Conservation (phyloP, 371 early-diverging fungal genomes). For the Amoeboradix gromovi region DNA sequence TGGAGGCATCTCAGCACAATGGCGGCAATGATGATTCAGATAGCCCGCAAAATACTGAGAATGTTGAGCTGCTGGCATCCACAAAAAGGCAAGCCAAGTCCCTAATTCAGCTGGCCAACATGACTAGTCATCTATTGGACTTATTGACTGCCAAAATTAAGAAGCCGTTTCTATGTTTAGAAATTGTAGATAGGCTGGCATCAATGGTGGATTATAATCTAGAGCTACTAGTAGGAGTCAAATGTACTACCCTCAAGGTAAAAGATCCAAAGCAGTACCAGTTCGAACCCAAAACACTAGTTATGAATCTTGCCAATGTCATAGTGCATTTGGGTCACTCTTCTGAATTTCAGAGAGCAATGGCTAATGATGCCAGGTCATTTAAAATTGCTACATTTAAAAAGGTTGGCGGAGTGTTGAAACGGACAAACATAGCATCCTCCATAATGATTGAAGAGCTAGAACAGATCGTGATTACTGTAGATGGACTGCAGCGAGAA, state of each 20-base stretch:
- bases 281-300: conserved; percentile 59
- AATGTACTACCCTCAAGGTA: conserved; percentile 58
- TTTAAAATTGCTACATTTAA: conserved; percentile 39
- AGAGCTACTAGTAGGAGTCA: conserved; percentile 65
- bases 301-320: conserved; percentile 55
- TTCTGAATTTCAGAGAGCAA: conserved; percentile 39
- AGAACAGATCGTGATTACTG: conserved; percentile 24
- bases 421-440: conserved; percentile 3
- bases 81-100: conserved; percentile 56
- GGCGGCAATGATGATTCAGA: no score
- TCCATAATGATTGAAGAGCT: conserved; percentile 26
- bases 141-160: conserved; percentile 46
- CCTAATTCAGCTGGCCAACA: conserved; percentile 57
- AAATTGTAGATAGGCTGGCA: conserved; percentile 71
- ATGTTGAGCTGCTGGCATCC: conserved; percentile 23
- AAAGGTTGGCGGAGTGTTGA: conserved; percentile 24
- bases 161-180: conserved; percentile 54
- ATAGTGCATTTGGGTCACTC: conserved; percentile 43
- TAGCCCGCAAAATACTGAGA: conserved; percentile 17
- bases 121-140: conserved; percentile 67
- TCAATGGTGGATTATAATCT: conserved; percentile 89
- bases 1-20: conserved; percentile 56
- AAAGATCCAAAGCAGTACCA: conserved; percentile 54
- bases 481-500: conserved; percentile 22
- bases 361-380: conserved; percentile 64